Conservation (phyloP, 1,284 basidiomycete genomes). For the Ceratobasidium sp. region DNA sequence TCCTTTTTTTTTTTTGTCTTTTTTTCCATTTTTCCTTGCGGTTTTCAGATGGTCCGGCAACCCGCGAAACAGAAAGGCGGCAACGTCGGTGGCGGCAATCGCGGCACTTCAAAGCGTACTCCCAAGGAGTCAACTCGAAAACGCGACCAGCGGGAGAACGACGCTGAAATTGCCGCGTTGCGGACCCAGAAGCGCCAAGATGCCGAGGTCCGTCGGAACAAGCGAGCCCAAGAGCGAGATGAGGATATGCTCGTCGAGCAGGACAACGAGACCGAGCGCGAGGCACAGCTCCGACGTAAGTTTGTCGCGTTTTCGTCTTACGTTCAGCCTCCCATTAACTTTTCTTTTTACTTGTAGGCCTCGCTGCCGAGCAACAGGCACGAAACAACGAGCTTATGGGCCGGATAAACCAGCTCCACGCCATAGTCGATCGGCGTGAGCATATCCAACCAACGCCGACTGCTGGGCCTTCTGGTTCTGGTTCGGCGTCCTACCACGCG, state of each 20-base stretch:
- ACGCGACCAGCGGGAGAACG: conserved; percentile 1
- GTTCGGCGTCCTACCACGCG: neutral
- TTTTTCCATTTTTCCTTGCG: too few relatives aligned
- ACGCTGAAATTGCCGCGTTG: neutral
- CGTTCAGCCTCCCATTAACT: neutral
- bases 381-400: too few relatives aligned
- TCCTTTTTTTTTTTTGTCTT: too few relatives aligned
- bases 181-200: neutral
- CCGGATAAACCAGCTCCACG: too few relatives aligned
- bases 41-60: too few relatives aligned
- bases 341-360: neutral
- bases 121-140: neutral
- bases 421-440: too few relatives aligned
- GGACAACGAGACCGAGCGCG: conserved; percentile 4
- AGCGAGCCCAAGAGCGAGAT: neutral
- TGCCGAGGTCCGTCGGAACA: neutral
- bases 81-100: too few relatives aligned
- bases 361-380: neutral
- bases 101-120: too few relatives aligned
- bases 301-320: neutral
- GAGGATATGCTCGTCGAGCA: neutral
- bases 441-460: neutral
- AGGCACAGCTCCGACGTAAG: neutral
- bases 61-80: too few relatives aligned
- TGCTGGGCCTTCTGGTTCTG: neutral